Percentiles rank a stretch among this genome's conserved stretches.
Evolutionary conservation across 352 stramenopile species (phyloP).

Genomic region (Globisporangium middletonii): DNA sequence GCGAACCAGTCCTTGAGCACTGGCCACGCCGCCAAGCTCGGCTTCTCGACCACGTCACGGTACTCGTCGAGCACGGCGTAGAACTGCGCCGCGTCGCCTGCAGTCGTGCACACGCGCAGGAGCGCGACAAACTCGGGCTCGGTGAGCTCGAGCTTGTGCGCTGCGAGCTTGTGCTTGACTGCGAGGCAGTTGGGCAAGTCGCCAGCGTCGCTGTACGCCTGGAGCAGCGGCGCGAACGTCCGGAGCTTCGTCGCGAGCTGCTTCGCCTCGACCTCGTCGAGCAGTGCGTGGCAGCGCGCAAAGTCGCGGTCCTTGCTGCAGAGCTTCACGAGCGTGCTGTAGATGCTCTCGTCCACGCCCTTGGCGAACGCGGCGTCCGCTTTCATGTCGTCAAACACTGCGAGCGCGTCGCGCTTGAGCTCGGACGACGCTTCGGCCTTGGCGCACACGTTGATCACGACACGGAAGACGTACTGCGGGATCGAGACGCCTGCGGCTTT

Average conservation of each 20-base stretch:
- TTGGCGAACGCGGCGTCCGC: slow-evolving; percentile 17
- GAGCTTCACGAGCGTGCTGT: slow-evolving; percentile 73
- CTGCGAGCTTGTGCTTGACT: slow-evolving; percentile 40
- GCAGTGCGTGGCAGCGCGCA: slow-evolving; percentile 34
- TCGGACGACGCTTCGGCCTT: slow-evolving; percentile 29
- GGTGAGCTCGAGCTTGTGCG: slow-evolving; percentile 42
- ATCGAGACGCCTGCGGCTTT: slow-evolving; percentile 26
- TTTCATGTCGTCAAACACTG: slow-evolving; percentile 69
- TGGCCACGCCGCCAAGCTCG: slow-evolving; percentile 37
- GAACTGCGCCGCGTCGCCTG: slow-evolving; percentile 35
- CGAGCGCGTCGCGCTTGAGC: slow-evolving; percentile 36
- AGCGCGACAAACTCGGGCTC: slow-evolving; percentile 65
- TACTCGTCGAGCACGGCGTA: slow-evolving; percentile 52
- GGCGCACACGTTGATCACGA: slow-evolving; percentile 59
- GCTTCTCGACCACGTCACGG: slow-evolving; percentile 52
- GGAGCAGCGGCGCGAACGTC: slow-evolving; percentile 65
- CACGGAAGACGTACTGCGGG: slow-evolving; percentile 41
- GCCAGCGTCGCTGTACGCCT: slow-evolving; percentile 40
- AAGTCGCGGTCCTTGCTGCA: slow-evolving; percentile 61
- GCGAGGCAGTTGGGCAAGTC: slow-evolving; percentile 55
- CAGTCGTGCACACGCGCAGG: slow-evolving; percentile 38
- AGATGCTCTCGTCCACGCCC: slow-evolving; percentile 53
- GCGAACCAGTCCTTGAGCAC: slow-evolving; percentile 70
- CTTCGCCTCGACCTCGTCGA: slow-evolving; percentile 41
- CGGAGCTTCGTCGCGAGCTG: slow-evolving; percentile 59